A percentile compares a stretch with the other conserved stretches of the same genome.
These are phyloP conservation scores for Mucor sp. DNA, from an alignment of 371 early-diverging fungal genomes.

Conservation along the genomic window DNA sequence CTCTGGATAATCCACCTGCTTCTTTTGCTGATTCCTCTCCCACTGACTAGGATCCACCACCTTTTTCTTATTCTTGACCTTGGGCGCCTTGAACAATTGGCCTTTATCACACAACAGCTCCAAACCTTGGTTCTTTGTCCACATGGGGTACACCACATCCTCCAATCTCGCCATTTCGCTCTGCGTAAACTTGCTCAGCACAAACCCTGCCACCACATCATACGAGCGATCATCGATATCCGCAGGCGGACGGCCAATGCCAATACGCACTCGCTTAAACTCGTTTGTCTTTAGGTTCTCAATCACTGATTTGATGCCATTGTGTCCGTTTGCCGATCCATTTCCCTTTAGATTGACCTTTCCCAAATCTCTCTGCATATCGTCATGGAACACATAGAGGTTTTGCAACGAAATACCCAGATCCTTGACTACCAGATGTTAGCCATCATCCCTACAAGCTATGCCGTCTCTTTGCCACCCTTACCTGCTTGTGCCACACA, in stretches of 20 bases:
- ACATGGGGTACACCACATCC: conserved; percentile 33
- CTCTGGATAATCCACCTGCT: background rate
- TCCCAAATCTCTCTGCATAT: conserved; percentile 71
- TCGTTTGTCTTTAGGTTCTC: conserved; percentile 53
- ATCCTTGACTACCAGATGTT: conserved; percentile 31
- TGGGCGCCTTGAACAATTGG: conserved; percentile 7
- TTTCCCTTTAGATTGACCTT: conserved; percentile 60
- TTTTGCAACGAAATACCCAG: conserved; percentile 39
- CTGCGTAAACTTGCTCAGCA: conserved; percentile 56
- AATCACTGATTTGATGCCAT: conserved; percentile 73
- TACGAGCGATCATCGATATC: conserved; percentile 36
- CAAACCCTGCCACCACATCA: conserved; percentile 58
- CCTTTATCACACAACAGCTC: conserved; percentile 19
- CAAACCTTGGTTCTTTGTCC: conserved; percentile 18
- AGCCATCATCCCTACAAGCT: background rate
- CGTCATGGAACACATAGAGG: conserved; percentile 77
- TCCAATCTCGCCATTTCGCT: conserved; percentile 50
- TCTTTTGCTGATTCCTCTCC: background rate
- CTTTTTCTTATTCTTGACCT: conserved; percentile 7
- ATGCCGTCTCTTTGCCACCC: background rate
- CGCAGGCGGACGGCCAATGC: conserved; percentile 64
- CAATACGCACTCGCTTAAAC: conserved; percentile 65
- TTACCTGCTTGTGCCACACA: conserved; percentile 73
- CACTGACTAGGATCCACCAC: background rate
- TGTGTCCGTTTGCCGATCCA: conserved; percentile 75